Base-by-base conservation (phyloP, 2,329 filamentous ascomycete species). In the Rhynchosporium agropyri region DNA sequence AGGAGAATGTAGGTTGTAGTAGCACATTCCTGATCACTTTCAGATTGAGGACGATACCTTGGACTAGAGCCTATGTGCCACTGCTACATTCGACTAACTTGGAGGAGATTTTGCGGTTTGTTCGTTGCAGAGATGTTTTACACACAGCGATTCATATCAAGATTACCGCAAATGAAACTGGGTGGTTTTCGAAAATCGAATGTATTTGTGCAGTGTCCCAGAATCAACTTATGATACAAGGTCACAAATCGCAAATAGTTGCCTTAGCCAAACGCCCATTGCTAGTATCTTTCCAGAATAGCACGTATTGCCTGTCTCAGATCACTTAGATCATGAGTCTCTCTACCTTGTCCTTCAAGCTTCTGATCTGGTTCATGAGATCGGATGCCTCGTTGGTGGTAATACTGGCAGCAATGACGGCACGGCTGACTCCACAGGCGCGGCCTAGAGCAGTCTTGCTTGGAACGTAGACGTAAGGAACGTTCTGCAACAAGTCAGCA, bases 341-440 rank as follows among this genome's bases (percentile, higher is more conserved):
- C 84, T 98, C 94, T 61, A 98, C 91, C 87, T 97, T 96, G 79
- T 96, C 91, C 83, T 94, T 96, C 74, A 97, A 83, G 69, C 88
- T 84, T 72, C 90, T 85, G 78, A 98, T 97, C 83, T 96, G 92
- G 74, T 86, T 85, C 78, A 89, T 90, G 65, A 98, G 83, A 78
- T 97, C 93, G 74, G 86, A 90, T 45, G 89, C 89, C 80, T 96
- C 92, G 84, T 96, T 96, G 78, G 89, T 92, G 70, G 92, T 97
- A 79, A 98, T 96, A 74, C 84, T 88, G 66, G 87, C 88, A 46
- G 91, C 89, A 72, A 98, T 97, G 65, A 98, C 93, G 61, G 92
- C 84, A 63, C 94, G 85, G 74, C 85, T 89, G 66, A 97, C 94
- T 83, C 94, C 94, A 75, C 91, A 95, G 55, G 94, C 93, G 70